Evolutionary conservation across 306 rosid genomes (phyloP).

Genomic region (Vicia villosa): DNA sequence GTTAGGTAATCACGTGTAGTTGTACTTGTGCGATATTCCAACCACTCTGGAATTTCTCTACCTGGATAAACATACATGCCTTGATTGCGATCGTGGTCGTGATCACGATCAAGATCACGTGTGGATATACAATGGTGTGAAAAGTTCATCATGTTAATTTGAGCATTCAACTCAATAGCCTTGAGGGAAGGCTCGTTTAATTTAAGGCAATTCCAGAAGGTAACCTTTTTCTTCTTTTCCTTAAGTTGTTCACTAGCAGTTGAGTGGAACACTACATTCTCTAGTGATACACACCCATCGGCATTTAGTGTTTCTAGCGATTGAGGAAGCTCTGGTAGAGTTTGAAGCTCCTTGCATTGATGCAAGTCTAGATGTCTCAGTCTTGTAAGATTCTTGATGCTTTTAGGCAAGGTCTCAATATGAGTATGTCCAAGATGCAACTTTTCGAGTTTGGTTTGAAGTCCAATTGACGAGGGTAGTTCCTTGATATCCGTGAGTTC

Average conservation of each 20-base stretch:
- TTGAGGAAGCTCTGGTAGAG: slow-evolving; percentile 14
- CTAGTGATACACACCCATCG: neutral
- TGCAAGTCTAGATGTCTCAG: slow-evolving; percentile 2
- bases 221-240: neutral
- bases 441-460: slow-evolving; percentile 20
- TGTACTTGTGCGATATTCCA: slow-evolving; percentile 26
- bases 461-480: neutral
- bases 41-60: slow-evolving; percentile 30
- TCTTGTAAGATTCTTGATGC: neutral
- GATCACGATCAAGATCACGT: neutral
- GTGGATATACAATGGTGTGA: neutral
- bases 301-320: neutral
- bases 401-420: neutral
- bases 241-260: neutral
- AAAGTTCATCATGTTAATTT: slow-evolving; percentile 3
- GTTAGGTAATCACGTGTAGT: neutral
- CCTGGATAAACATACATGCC: slow-evolving; percentile 35
- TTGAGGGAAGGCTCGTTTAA: neutral
- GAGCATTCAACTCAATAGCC: slow-evolving; percentile 19
- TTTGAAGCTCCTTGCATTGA: neutral
- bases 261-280: slow-evolving; percentile 9
- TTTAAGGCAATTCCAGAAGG: slow-evolving; percentile 11
- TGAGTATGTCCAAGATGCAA: neutral
- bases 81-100: neutral
- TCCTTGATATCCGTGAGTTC: rapidly evolving